Conservation (phyloP, 164 flowering plant genomes). For the Berberis vulgaris region DNA sequence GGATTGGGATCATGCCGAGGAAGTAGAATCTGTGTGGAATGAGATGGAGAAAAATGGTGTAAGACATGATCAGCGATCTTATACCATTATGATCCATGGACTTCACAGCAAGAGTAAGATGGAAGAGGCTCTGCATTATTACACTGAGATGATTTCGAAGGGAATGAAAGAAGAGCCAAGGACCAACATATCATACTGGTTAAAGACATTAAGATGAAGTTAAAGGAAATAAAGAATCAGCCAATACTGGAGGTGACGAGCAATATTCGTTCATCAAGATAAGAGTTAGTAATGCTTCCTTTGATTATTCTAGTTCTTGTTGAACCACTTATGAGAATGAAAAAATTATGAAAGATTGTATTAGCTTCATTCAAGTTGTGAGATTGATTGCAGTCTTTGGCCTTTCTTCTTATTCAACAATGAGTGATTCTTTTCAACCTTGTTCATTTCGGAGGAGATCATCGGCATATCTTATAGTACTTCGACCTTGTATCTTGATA, state of each 20-base stretch:
- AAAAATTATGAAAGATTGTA: no score
- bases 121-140: constrained; percentile 48
- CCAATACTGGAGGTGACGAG: neutral
- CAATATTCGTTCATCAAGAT: neutral
- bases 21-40: constrained; percentile 42
- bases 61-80: constrained; percentile 75
- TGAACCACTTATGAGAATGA: no score
- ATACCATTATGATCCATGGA: constrained; percentile 79
- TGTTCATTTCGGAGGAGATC: no score
- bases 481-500: no score
- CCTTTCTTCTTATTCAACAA: no score
- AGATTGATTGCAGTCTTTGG: no score
- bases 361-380: no score
- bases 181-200: constrained; percentile 42
- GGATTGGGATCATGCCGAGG: constrained; percentile 43
- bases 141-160: constrained; percentile 54
- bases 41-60: constrained; percentile 75
- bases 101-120: constrained; percentile 36
- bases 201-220: constrained; percentile 35
- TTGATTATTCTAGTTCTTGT: no score
- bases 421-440: no score
- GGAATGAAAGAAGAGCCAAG: constrained; percentile 80
- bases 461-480: no score
- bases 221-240: constrained; percentile 21
- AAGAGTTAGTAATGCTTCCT: no score